Conservation (phyloP, 2,329 filamentous ascomycete genomes). For the Paecilomyces formosus region DNA sequence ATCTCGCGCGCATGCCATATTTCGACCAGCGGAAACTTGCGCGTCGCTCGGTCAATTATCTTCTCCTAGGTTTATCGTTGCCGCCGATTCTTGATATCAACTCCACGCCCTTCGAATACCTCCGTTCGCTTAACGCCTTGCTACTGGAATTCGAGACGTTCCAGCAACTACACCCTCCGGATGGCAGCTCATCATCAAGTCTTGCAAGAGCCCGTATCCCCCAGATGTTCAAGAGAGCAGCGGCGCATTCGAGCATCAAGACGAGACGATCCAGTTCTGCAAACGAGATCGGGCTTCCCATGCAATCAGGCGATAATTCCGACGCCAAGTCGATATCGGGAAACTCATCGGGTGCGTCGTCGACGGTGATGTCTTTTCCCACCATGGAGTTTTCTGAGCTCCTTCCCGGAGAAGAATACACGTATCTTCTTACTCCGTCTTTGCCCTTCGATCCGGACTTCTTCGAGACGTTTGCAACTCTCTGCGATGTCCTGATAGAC, state of each 20-base stretch:
- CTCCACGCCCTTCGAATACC: conserved; percentile 71
- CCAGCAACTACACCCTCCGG: conserved; percentile 76
- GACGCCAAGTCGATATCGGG: conserved; percentile 41
- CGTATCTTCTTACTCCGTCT: conserved; percentile 79
- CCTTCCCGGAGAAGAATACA: conserved; percentile 78
- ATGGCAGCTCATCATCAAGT: conserved; percentile 60
- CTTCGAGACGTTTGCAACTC: conserved; percentile 88
- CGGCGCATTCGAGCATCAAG: conserved; percentile 49
- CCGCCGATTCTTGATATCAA: conserved; percentile 83
- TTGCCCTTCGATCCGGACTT: conserved; percentile 96
- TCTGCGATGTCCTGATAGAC: conserved; percentile 93
- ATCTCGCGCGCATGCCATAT: conserved; percentile 75
- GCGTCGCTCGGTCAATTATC: conserved; percentile 85
- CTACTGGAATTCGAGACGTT: conserved; percentile 90
- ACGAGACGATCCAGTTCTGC: conserved; percentile 52
- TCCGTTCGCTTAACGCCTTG: conserved; percentile 76
- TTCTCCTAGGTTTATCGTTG: conserved; percentile 85
- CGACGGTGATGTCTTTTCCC: conserved; percentile 32
- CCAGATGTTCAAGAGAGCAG: conserved; percentile 69
- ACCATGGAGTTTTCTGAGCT: conserved; percentile 53
- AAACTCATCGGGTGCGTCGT: conserved; percentile 28
- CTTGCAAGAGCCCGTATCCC: conserved; percentile 72
- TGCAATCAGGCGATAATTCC: conserved; percentile 40
- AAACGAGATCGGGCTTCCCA: conserved; percentile 51
- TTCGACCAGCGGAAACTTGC: conserved; percentile 78